phyloP scores from a whole-genome alignment of 768 basidiomycete species.

The Tulasnella sp. region DNA sequence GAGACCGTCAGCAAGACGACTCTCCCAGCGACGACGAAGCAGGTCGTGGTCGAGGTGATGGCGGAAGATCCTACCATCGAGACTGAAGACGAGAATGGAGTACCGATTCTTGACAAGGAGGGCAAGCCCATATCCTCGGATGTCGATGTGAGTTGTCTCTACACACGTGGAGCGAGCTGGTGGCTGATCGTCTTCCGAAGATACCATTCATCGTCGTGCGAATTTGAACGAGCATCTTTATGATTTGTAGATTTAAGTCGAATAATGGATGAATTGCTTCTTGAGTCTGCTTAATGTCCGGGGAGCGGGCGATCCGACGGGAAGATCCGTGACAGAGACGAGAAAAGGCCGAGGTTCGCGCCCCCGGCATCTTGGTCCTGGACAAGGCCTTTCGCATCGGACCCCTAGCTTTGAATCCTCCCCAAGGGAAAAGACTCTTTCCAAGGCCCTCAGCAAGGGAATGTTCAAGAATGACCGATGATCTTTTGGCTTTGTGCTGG shows the following conservation, averaged over 20 bases:
- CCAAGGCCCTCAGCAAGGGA: neutral
- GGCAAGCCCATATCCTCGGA: slow-evolving; percentile 59
- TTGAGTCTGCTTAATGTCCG: neutral
- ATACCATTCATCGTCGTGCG: slow-evolving; percentile 77
- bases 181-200: slow-evolving; percentile 40
- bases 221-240: slow-evolving; percentile 20
- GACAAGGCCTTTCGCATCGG: neutral
- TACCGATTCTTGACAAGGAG: slow-evolving; percentile 61
- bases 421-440: neutral
- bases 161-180: neutral
- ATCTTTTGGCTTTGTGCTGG: neutral
- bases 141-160: slow-evolving; percentile 64
- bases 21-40: slow-evolving; percentile 74
- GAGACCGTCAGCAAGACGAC: slow-evolving; percentile 95
- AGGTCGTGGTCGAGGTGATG: slow-evolving; percentile 92
- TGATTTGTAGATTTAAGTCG: neutral
- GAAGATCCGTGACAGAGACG: slow-evolving; percentile 1
- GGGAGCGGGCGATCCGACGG: neutral
- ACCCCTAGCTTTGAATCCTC: neutral
- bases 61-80: slow-evolving; percentile 39
- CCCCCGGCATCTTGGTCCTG: neutral
- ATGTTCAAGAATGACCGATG: neutral
- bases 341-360: slow-evolving; percentile 2
- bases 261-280: neutral
- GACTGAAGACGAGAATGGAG: neutral